phyloP scores from a whole-genome alignment of 176 grass and related monocot genomes.

The Ensete glaucum region DNA sequence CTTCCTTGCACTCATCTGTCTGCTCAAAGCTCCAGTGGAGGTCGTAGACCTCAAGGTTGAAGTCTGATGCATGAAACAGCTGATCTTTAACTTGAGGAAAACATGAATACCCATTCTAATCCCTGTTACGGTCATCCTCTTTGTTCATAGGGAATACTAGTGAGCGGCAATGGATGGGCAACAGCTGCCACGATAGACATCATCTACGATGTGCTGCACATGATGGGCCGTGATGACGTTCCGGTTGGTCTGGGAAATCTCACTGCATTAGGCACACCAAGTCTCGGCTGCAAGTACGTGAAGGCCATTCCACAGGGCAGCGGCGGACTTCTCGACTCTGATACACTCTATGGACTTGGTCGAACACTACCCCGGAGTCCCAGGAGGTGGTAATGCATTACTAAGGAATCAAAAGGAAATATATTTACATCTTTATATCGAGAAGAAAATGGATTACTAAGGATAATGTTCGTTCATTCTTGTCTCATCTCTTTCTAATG shows the following conservation, averaged over 20 bases:
- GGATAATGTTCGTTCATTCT: too few species aligned
- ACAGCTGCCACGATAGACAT: conserved; percentile 72
- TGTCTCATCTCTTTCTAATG: too few species aligned
- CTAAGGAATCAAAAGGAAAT: neutral
- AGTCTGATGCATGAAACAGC: conserved; percentile 1
- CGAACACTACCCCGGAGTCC: conserved; percentile 70
- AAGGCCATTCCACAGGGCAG: conserved; percentile 64
- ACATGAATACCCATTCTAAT: too few species aligned
- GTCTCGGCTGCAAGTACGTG: conserved; percentile 52
- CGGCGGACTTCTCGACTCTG: conserved; percentile 65
- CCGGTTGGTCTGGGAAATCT: conserved; percentile 67
- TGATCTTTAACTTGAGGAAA: too few species aligned
- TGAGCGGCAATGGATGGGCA: conserved; percentile 70
- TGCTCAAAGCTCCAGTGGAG: conserved; percentile 73
- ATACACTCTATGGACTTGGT: conserved; percentile 71
- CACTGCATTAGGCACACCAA: conserved; percentile 51
- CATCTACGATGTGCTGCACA: conserved; percentile 74
- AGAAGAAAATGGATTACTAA: neutral
- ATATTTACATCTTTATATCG: neutral
- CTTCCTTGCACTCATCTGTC: conserved; percentile 76
- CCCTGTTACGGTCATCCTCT: neutral
- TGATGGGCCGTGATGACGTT: conserved; percentile 95
- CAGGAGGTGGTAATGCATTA: too few species aligned
- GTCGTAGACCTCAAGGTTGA: conserved; percentile 62
- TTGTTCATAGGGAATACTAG: conserved; percentile 47